These are phyloP conservation scores for Lasiosphaeris hirsuta DNA, from an alignment of 495 filamentous ascomycete genomes.

Conservation along the genomic window DNA sequence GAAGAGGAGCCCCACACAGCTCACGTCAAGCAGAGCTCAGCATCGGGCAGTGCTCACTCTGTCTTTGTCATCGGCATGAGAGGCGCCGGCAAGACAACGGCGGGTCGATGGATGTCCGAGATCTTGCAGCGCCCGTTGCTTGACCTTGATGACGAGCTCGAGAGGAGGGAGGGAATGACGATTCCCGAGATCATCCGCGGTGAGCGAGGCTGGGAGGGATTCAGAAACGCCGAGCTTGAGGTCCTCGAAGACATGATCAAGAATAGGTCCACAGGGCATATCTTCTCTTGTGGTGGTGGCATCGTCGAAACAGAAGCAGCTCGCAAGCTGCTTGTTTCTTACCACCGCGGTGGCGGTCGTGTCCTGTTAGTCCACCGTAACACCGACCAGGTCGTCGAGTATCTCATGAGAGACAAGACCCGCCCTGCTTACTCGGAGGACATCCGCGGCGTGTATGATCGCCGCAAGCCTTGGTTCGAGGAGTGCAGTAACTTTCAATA, in stretches of 20 bases:
- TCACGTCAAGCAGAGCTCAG: slow-evolving; percentile 38
- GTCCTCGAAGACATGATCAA: slow-evolving; percentile 68
- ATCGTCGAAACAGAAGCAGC: slow-evolving; percentile 86
- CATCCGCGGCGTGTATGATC: slow-evolving; percentile 87
- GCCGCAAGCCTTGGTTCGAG: slow-evolving; percentile 86
- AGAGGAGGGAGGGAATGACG: slow-evolving; percentile 62
- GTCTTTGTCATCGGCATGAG: slow-evolving; percentile 97
- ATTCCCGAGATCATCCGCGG: slow-evolving; percentile 81
- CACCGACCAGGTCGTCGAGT: slow-evolving; percentile 84
- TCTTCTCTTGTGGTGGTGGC: slow-evolving; percentile 93
- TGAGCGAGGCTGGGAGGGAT: slow-evolving; percentile 79
- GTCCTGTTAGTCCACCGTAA: slow-evolving; percentile 87
- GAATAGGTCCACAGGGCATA: slow-evolving; percentile 68
- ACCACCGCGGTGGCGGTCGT: slow-evolving; percentile 77
- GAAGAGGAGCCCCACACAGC: slow-evolving; percentile 52
- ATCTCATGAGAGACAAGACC: slow-evolving; percentile 83
- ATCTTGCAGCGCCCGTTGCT: slow-evolving; percentile 73
- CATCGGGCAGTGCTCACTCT: slow-evolving; percentile 50
- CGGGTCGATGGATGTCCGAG: slow-evolving; percentile 75
- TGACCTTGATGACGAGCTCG: slow-evolving; percentile 85
- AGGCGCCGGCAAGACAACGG: slow-evolving; percentile 94
- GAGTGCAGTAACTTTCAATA: slow-evolving; percentile 96
- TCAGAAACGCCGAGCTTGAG: slow-evolving; percentile 75
- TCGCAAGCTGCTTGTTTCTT: slow-evolving; percentile 68
- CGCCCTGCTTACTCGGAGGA: slow-evolving; percentile 92